Evolutionary conservation across 2,329 filamentous ascomycete species (phyloP).

Genomic region (Sarocladiaceae sp.): DNA sequence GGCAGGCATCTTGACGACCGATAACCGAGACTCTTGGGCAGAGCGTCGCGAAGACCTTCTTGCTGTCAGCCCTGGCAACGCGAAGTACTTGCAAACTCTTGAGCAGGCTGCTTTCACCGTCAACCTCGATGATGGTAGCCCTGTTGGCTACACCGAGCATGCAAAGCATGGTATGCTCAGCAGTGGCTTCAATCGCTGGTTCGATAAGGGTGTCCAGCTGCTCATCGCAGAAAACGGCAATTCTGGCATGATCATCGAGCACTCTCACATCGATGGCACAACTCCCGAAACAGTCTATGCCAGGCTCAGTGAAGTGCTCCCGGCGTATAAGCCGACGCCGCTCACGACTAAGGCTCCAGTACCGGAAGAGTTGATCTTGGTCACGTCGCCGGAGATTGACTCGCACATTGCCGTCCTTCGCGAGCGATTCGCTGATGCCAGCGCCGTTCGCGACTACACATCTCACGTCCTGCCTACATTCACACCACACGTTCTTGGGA

Average conservation of each 20-base stretch:
- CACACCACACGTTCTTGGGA: not conserved
- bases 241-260: constrained; percentile 11
- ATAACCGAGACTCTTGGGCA: constrained; percentile 13
- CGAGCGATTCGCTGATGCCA: not conserved
- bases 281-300: not conserved
- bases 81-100: constrained; percentile 4
- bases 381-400: not conserved
- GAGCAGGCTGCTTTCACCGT: constrained; percentile 12
- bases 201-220: constrained; percentile 12
- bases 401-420: not conserved
- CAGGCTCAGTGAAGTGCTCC: not conserved
- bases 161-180: not conserved
- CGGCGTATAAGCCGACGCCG: not conserved
- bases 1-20: constrained; percentile 11
- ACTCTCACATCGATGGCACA: constrained; percentile 13
- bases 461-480: not conserved
- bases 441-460: not conserved
- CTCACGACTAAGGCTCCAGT: not conserved
- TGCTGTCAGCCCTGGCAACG: not conserved
- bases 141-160: constrained; percentile 5
- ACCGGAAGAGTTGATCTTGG: not conserved
- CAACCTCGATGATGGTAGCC: constrained; percentile 12
- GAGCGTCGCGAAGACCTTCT: not conserved
- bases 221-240: constrained; percentile 11
- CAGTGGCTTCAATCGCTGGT: constrained; percentile 13